Percentiles rank a stretch among this genome's conserved stretches.
Conservation (phyloP, 1,284 basidiomycete species). For the Trichosporon inkin region DNA sequence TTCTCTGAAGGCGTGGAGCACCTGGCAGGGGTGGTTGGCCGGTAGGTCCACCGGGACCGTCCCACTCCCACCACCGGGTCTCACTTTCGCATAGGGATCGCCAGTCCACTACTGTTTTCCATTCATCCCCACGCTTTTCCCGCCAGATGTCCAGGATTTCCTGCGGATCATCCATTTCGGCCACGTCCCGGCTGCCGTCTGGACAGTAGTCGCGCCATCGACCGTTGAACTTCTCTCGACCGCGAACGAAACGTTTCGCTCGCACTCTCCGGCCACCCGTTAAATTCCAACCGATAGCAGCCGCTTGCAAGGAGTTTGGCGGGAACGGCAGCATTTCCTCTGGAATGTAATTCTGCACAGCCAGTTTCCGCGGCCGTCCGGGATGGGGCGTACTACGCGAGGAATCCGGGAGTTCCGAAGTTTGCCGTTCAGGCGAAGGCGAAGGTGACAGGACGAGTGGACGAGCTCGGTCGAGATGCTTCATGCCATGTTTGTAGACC, state of each 20-base stretch:
- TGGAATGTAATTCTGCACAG: conserved; percentile 31
- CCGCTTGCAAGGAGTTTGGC: conserved; percentile 37
- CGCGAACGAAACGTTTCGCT: conserved; percentile 41
- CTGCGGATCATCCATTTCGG: conserved; percentile 46
- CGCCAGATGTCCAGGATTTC: conserved; percentile 28
- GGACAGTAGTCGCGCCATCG: conserved; percentile 46
- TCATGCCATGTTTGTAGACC: conserved; percentile 39
- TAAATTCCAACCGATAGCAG: conserved; percentile 46
- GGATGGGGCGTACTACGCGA: conserved; percentile 13
- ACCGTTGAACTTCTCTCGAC: conserved; percentile 45
- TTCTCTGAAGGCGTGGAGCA: conserved; percentile 17
- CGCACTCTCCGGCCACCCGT: conserved; percentile 44
- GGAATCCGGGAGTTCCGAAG: conserved; percentile 18
- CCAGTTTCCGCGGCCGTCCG: neutral
- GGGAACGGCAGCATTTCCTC: conserved; percentile 46
- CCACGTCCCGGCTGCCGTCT: conserved; percentile 44
- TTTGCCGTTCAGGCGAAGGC: conserved; percentile 25
- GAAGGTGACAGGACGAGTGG: conserved; percentile 43
- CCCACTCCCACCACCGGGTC: conserved; percentile 41
- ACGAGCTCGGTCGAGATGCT: conserved; percentile 43
- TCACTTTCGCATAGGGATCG: conserved; percentile 26
- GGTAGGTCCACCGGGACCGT: conserved; percentile 32
- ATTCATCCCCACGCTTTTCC: conserved; percentile 3
- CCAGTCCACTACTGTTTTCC: conserved; percentile 38
- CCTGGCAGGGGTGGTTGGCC: conserved; percentile 34